Base-by-base conservation (phyloP, 1,284 basidiomycete genomes). In the Ustilago nuda region DNA sequence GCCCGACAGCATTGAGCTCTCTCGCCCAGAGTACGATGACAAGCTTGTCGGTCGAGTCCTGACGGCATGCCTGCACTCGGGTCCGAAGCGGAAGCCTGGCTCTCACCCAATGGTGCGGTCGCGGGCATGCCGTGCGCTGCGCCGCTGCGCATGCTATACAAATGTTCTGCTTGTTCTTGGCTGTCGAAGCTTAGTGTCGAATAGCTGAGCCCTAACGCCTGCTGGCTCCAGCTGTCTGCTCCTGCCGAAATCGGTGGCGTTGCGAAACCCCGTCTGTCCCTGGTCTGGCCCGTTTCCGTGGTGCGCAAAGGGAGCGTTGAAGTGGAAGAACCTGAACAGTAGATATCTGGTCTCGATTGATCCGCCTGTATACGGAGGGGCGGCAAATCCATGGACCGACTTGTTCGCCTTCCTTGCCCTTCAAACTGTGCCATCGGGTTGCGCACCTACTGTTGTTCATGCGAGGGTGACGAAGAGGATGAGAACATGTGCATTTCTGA, bases 371-470 rank as follows among this genome's bases (percentile, higher is more conserved):
- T 64, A 2, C 68, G 68, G 3, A 71, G 52, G 23, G 62, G 62
- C 7, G 68, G 68, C 0, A 71, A 59, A 12, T 61, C 68, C 55
- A 71, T 56, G 2, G 59, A 53, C 2, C 68, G 43, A 23, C 57
- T 41, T 17, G 23, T 15, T 13, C 30, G 13, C 17, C 41, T 35
- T 0, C 33, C 33, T 32, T 32, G 19, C 2, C 46, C 55, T 1
- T 51, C 37, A 23, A 56, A 56, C 5, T 52, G 48, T 11, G 36
- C 23, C n/a, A 30, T n/a, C 7, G 57, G 56, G 12, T 7, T 15
- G 4, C 54, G 54, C 15, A 32, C 41, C 50, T 61, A 54, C 36
- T 61, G 39, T 15, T 35, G 41, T 32, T 61, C 39, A 13, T 27
- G 48, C 30, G 48, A 27, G 27, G 48, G 12, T 2, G 30, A 50